Conservation (phyloP, 768 basidiomycete species). For the Suillus fuscotomentosus region DNA sequence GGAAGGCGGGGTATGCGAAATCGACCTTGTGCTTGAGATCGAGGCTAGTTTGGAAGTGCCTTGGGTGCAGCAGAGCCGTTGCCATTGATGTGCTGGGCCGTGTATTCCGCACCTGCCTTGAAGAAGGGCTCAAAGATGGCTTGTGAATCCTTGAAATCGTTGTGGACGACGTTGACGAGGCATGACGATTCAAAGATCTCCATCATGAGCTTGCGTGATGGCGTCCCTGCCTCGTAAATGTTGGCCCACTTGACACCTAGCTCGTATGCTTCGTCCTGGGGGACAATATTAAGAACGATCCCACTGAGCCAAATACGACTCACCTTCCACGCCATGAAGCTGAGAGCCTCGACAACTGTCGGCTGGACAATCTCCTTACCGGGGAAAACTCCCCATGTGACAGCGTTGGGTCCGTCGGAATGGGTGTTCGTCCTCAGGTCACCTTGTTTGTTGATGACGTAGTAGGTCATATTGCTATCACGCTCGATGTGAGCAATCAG, state of each 20-base stretch:
- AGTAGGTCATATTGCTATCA: conserved; percentile 90
- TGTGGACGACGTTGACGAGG: conserved; percentile 96
- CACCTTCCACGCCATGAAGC: conserved; percentile 99
- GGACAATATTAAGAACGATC: conserved; percentile 10
- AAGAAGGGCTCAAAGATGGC: conserved; percentile 89
- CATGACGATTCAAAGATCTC: conserved; percentile 78
- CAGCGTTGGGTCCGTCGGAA: conserved; percentile 95
- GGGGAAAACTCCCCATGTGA: conserved; percentile 98
- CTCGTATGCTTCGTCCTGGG: conserved; percentile 90
- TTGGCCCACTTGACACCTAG: conserved; percentile 90
- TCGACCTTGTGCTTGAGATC: conserved; percentile 24
- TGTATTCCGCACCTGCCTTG: conserved; percentile 67
- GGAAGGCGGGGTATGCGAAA: conserved; percentile 30
- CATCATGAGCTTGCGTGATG: conserved; percentile 71
- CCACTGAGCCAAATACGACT: neutral
- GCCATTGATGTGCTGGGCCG: conserved; percentile 34
- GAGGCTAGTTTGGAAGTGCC: conserved; percentile 30
- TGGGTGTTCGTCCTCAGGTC: conserved; percentile 94
- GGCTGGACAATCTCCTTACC: conserved; percentile 96
- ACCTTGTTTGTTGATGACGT: conserved; percentile 94
- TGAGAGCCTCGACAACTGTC: conserved; percentile 94
- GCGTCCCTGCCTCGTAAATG: conserved; percentile 76
- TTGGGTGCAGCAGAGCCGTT: conserved; percentile 37
- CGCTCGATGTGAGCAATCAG: conserved; percentile 82
- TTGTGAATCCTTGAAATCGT: conserved; percentile 84